Conservation (phyloP, 2,329 filamentous ascomycete genomes). For the Epichloe typhina region DNA sequence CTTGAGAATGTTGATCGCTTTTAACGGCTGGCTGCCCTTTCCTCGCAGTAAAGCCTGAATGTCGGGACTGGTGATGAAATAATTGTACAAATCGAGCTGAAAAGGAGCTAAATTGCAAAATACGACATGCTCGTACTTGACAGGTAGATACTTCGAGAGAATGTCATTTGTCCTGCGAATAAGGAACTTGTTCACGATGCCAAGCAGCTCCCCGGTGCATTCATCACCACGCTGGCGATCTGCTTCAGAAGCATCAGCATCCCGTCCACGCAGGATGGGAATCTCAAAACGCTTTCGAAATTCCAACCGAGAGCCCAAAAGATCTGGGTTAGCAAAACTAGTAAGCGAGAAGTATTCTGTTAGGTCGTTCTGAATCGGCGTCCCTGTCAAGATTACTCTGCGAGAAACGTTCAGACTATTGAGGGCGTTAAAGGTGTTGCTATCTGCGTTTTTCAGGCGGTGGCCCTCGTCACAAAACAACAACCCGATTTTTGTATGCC, state of each 20-base stretch:
- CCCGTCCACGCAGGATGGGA: slow-evolving; percentile 80
- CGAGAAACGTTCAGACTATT: slow-evolving; percentile 83
- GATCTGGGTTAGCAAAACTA: slow-evolving; percentile 88
- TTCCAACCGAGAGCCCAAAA: slow-evolving; percentile 77
- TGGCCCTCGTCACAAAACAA: slow-evolving; percentile 95
- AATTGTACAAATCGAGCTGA: slow-evolving; percentile 86
- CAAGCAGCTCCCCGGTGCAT: slow-evolving; percentile 66
- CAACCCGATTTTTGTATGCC: slow-evolving; percentile 78
- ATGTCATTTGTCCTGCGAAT: slow-evolving; percentile 97
- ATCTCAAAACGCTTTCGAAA: slow-evolving; percentile 92
- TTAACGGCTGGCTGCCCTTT: slow-evolving; percentile 90
- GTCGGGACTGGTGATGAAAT: slow-evolving; percentile 91
- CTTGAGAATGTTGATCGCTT: slow-evolving; percentile 92
- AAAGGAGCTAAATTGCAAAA: slow-evolving; percentile 93
- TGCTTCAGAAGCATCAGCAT: slow-evolving; percentile 74
- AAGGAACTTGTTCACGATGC: slow-evolving; percentile 93
- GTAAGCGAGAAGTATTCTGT: slow-evolving; percentile 94
- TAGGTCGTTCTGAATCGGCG: slow-evolving; percentile 96
- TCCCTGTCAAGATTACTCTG: slow-evolving; percentile 89
- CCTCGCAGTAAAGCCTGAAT: slow-evolving; percentile 85
- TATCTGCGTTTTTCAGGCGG: slow-evolving; percentile 91
- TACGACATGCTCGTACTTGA: slow-evolving; percentile 98
- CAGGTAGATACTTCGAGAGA: slow-evolving; percentile 87
- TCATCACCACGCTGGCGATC: slow-evolving; percentile 76
- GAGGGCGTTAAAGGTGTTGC: slow-evolving; percentile 82